Evolutionary conservation across 1,284 basidiomycete genomes (phyloP).

Genomic region (Rhizoctonia solani): DNA sequence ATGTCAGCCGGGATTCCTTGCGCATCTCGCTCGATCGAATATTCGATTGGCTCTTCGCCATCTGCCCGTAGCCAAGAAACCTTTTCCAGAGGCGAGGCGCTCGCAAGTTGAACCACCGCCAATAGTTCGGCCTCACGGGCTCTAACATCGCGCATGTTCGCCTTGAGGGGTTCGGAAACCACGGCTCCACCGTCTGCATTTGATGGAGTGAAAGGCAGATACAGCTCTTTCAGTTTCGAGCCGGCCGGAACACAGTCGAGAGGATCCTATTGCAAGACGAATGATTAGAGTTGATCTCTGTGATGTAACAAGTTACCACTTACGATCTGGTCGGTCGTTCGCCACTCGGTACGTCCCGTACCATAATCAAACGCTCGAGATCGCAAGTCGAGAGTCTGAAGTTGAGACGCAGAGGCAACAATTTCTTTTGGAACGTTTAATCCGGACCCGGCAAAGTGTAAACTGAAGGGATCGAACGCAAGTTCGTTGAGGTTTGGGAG

Average conservation of each 20-base stretch:
- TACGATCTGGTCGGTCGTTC: constrained; percentile 19
- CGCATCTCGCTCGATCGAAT: constrained; percentile 13
- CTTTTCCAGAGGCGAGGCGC: constrained; percentile 21
- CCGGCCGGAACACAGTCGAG: constrained; percentile 16
- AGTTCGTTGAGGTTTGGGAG: constrained; percentile 17
- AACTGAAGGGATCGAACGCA: constrained; percentile 17
- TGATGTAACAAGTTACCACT: not conserved
- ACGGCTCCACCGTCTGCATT: not conserved
- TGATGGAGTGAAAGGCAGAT: constrained; percentile 18
- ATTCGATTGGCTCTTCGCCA: constrained; percentile 24
- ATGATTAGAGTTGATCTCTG: not conserved
- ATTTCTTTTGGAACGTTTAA: constrained; percentile 18
- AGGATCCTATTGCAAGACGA: constrained; percentile 9
- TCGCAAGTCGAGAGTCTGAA: constrained; percentile 14
- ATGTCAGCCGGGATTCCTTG: constrained; percentile 11
- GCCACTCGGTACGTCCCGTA: constrained; percentile 22
- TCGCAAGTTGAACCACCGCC: constrained; percentile 17
- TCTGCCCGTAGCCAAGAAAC: constrained; percentile 23
- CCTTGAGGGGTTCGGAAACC: constrained; percentile 13
- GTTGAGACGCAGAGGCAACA: not conserved
- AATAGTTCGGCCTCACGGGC: constrained; percentile 17
- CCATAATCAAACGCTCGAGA: constrained; percentile 24
- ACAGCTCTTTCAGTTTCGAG: constrained; percentile 8
- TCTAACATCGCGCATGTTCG: not conserved
- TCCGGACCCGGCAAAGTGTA: constrained; percentile 6